Base-by-base conservation (phyloP, 306 rosid genomes). In the Sindora glabra region DNA sequence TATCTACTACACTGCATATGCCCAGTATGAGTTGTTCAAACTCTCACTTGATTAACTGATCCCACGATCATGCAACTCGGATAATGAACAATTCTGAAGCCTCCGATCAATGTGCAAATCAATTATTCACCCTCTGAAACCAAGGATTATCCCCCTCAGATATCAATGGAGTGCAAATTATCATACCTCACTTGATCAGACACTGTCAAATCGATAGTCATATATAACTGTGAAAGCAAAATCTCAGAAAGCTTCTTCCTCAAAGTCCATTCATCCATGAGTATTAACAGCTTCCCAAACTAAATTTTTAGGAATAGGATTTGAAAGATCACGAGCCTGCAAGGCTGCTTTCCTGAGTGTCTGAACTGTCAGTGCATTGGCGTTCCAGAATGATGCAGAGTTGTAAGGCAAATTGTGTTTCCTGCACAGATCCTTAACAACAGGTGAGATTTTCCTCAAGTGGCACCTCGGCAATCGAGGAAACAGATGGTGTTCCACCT, bases 241-340 rank as follows among this genome's bases (percentile, higher is more conserved):
- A 50, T 32, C 77, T 48, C 57, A 70, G 5, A 14, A 77, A 65
- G 58, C 69, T 68, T 62, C 75, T 15, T n/a, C n/a, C 45, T 22
- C n/a, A 17, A 36, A 1, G n/a, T 3, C 54, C 13, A 12, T 50
- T 75, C 73, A 88, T 34, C 96, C 96, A 64, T 79, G 86, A 16
- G 94, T 84, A 37, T 82, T 78, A 32, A 82, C 67, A 51, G 94
- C 96, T 67, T 88, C 94, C 96, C 96, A 88, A 39, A 88, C 74
- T 6, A 88, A 54, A 50, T 84, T 84, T 71, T 39, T 88, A 0
- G 92, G 89, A 32, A 80, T 56, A 0, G 87, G 87, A 8, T 65
- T 73, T 0, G 92, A 37, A 1, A 76, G 62, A 52, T 82, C 84
- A 5, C 87, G 79, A 10, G 95, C 95, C 82, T 87, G 87, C 83